Conservation (phyloP, 192 early-diverging fungal species). For the Umbelopsis isabellina region DNA sequence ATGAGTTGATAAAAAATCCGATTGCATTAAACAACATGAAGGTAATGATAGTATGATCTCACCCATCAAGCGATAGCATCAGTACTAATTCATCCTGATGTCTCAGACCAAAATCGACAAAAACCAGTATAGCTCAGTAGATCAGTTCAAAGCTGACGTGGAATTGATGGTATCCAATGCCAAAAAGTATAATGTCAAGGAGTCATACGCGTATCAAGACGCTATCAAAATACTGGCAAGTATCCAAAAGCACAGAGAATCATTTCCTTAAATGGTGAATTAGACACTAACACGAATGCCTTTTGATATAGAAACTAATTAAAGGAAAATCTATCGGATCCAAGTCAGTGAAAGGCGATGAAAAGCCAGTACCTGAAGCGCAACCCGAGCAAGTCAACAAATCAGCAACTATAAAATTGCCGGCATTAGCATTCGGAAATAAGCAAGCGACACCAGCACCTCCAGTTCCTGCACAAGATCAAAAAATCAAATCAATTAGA, state of each 20-base stretch:
- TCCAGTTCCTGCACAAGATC: neutral
- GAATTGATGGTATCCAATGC: conserved; percentile 53
- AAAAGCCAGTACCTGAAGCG: neutral
- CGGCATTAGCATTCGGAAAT: neutral
- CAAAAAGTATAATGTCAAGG: conserved; percentile 55
- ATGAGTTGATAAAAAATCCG: conserved; percentile 54
- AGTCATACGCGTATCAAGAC: conserved; percentile 51
- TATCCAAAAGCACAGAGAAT: neutral
- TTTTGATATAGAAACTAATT: conserved; percentile 32
- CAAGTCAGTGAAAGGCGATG: neutral
- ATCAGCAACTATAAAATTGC: conserved; percentile 18
- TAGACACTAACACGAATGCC: neutral
- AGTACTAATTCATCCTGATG: neutral
- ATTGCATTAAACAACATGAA: conserved; percentile 58
- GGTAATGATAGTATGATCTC: conserved; percentile 28
- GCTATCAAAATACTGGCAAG: conserved; percentile 49
- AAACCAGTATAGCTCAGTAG: conserved; percentile 30
- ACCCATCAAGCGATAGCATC: neutral
- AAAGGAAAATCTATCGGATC: conserved; percentile 16
- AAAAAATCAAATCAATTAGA: conserved; percentile 9
- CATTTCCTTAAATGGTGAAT: neutral
- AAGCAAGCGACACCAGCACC: neutral
- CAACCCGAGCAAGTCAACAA: neutral
- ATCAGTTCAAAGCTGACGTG: conserved; percentile 47
- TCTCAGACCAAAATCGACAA: conserved; percentile 34